Percentiles rank a stretch among this genome's conserved stretches.
These are phyloP conservation scores for Arbutus unedo DNA, from an alignment of 148 eudicot genomes.

Conservation along the genomic window DNA sequence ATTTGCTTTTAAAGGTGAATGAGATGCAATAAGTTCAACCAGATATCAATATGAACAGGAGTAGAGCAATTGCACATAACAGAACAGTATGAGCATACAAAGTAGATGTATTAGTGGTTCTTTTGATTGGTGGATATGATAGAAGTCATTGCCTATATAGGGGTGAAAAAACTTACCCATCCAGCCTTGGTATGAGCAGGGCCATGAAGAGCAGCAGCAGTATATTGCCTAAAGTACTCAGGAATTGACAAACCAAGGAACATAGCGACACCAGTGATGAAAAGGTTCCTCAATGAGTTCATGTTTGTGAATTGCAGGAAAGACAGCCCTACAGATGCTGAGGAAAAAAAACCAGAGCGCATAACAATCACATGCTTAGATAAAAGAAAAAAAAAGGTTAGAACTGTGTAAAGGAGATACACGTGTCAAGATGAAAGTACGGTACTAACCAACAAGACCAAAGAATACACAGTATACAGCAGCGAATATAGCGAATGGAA, in stretches of 20 bases:
- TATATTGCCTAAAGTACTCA: constrained; percentile 82
- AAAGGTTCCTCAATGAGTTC: constrained; percentile 97
- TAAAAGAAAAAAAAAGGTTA: background rate
- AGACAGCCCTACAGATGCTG: constrained; percentile 93
- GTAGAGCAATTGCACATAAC: background rate
- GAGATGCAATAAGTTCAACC: background rate
- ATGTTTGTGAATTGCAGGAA: constrained; percentile 97
- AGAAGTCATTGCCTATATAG: background rate
- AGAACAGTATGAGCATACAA: background rate
- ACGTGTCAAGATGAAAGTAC: background rate
- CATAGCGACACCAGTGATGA: constrained; percentile 80
- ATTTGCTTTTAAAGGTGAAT: background rate
- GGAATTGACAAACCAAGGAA: constrained; percentile 93
- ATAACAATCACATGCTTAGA: background rate
- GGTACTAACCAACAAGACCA: constrained; percentile 82
- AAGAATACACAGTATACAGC: constrained; percentile 85
- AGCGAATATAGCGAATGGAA: constrained; percentile 94
- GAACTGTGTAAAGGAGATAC: background rate
- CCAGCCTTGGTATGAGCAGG: constrained; percentile 92
- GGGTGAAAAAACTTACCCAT: constrained; percentile 61
- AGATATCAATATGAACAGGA: background rate
- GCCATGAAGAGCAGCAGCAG: constrained; percentile 69
- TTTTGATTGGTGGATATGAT: background rate
- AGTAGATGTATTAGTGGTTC: background rate
- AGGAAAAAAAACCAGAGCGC: constrained; percentile 11